A percentile compares a stretch with the other conserved stretches of the same genome.
phyloP scores from a whole-genome alignment of 2,329 filamentous ascomycete genomes.

The Sporothrix schenckii region DNA sequence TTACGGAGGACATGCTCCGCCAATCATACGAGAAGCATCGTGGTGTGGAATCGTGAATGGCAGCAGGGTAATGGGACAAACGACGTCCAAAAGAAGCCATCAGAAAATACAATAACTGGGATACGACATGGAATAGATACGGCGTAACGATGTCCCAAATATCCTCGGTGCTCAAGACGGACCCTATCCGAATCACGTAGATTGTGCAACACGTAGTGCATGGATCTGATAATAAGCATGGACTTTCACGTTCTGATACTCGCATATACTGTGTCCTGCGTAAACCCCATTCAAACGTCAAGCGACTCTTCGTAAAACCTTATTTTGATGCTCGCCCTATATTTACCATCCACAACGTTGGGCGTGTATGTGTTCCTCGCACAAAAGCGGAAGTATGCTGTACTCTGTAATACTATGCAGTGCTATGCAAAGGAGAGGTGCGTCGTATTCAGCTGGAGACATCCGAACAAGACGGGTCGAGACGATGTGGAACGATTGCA shows the following conservation, averaged over 20 bases:
- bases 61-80: neutral
- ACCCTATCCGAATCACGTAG: neutral
- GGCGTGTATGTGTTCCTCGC: neutral
- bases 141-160: neutral
- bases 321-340: neutral
- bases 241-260: neutral
- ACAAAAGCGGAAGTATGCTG: neutral
- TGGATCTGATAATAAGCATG: neutral
- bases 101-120: neutral
- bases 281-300: neutral
- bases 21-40: neutral
- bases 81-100: neutral
- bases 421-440: neutral
- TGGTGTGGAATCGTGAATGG: neutral
- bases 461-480: neutral
- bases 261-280: neutral
- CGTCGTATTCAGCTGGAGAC: neutral
- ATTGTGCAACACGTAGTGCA: neutral
- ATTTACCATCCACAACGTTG: neutral
- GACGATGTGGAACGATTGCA: neutral
- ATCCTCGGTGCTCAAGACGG: neutral
- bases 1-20: conserved; percentile 27
- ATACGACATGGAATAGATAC: neutral
- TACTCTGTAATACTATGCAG: neutral
- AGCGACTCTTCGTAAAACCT: too few relatives aligned